Evolutionary conservation across 805 yeast genomes (phyloP).

Genomic region (Ogataea zsoltii): DNA sequence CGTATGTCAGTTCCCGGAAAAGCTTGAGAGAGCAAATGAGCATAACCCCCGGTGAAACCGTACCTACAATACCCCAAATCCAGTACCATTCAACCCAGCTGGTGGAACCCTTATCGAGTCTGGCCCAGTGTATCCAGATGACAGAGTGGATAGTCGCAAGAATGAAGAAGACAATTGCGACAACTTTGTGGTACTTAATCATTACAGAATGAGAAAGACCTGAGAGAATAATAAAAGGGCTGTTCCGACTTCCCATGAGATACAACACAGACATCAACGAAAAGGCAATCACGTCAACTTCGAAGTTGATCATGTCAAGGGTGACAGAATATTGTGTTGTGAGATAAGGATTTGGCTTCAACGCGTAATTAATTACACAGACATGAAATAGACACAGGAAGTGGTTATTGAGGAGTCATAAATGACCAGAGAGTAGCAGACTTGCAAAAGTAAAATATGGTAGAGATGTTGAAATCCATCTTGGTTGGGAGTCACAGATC

Average conservation of each 20-base stretch:
- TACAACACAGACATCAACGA: slow-evolving; percentile 58
- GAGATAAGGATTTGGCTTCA: slow-evolving; percentile 41
- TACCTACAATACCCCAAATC: slow-evolving; percentile 37
- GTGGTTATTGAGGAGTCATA: slow-evolving; percentile 42
- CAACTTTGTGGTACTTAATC: slow-evolving; percentile 65
- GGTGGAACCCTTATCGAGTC: slow-evolving; percentile 41
- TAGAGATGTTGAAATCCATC: too few species aligned
- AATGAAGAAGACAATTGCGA: slow-evolving; percentile 52
- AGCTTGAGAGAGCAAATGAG: slow-evolving; percentile 21
- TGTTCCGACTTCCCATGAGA: slow-evolving; percentile 73
- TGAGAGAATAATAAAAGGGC: slow-evolving; percentile 59
- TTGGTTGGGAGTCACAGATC: too few species aligned
- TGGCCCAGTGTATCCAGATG: slow-evolving; percentile 52
- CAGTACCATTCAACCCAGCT: slow-evolving; percentile 48
- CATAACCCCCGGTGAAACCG: slow-evolving; percentile 17
- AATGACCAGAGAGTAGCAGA: slow-evolving; percentile 9
- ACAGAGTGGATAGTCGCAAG: slow-evolving; percentile 56
- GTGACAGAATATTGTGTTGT: slow-evolving; percentile 31
- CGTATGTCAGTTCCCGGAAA: slow-evolving; percentile 40
- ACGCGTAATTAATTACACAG: slow-evolving; percentile 37
- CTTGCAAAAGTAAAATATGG: too few species aligned
- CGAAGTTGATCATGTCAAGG: slow-evolving; percentile 47
- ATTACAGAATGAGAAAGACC: slow-evolving; percentile 67
- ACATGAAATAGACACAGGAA: slow-evolving; percentile 42
- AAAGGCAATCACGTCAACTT: slow-evolving; percentile 51